Base-by-base conservation (phyloP, 129 eudicot species). In the Flaveria sonorensis region DNA sequence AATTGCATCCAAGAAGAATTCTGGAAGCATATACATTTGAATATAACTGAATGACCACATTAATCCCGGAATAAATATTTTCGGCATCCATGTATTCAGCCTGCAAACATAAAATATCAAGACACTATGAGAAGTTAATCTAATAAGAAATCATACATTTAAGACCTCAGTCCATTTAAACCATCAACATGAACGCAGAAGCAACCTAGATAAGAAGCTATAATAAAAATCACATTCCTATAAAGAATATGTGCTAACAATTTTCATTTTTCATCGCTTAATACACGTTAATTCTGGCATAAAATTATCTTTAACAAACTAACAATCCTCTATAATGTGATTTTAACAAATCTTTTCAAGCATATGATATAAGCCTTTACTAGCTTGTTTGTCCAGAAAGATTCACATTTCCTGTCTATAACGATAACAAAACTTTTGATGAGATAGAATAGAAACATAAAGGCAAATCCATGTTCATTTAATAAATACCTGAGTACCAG, bases 1-100 rank as follows among this genome's bases (percentile, higher is more conserved):
- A 75, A 81, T 28, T 81, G 87, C 93, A 86, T 94, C 99, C 99
- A 94, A 1, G 82, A 79, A 51, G 88, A 74, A 85, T 85, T 85
- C 82, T 89, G 68, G 65, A 86, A 88, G 88, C 97, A 91, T 42
- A 94, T 81, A 62, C 71, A 78, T 48, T 80, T 76, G 77, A 75
- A 77, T 18, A 94, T 81, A 79, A 94, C 62, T 89, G 83, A 51
- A 87, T 74, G 55, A 91, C 80, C 66, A 72, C 80, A 59, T 76
- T 83, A 71, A 89, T 72, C 63, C 87, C 81, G 16, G 90, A 86
- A 86, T 82, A 94, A 36, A 94, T 82, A 76, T 83, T 76, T 79
- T 89, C 91, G 18, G 96, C 92, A 78, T 89, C 85, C 75, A 83
- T 75, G 72, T 65, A 71, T 79, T 84, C 87, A 16, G 52, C 63